Base-by-base conservation (phyloP, 2,329 filamentous ascomycete genomes). In the Penicillium sp. region DNA sequence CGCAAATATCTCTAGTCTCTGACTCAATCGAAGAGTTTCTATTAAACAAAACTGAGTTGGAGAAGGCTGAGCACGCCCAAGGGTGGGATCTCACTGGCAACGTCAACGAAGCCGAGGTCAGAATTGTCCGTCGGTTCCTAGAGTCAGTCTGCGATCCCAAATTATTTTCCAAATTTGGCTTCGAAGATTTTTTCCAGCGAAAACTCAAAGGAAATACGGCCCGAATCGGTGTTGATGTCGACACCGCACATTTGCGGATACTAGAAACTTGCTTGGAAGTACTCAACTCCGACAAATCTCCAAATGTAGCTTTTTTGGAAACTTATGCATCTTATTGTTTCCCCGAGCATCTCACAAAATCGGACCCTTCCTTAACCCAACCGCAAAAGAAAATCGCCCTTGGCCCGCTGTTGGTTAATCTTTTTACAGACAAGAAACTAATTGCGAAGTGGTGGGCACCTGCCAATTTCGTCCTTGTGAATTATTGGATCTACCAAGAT, bases 151-250 rank as follows among this genome's bases (percentile, higher is more conserved):
- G 65, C 35, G 64, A 67, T 27, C 50, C 60, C 4, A 58, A 58
- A 1, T 29, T 67, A 23, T 67, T 67, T 47, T 46, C 49, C 6
- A 67, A 61, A 47, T 67, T 67, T 19, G 64, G 62, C 2, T 67
- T 67, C 18, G 65, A 67, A 16, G 61, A 62, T 5, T 67, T 66
- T 19, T 67, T 67, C 34, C 47, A 64, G 47, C 47, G 48, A 3
- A 67, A 67, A 36, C 23, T 65, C 7, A 60, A 58, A 10, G 57
- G 56, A 1, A 67, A 58, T 26, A 53, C 53, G 1, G 60, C 52
- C 18, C 53, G 34, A 9, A 57, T 67, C 13, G 52, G 55, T 0
- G 55, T 67, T 4, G 58, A 67, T 40, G 29, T 52, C 18, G 53
- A 63, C 3, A 53, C 32, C 34, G 49, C 47, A 8, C 30, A 53